Base-by-base conservation (phyloP, 768 basidiomycete genomes). In the Pleurotus cornucopiae region DNA sequence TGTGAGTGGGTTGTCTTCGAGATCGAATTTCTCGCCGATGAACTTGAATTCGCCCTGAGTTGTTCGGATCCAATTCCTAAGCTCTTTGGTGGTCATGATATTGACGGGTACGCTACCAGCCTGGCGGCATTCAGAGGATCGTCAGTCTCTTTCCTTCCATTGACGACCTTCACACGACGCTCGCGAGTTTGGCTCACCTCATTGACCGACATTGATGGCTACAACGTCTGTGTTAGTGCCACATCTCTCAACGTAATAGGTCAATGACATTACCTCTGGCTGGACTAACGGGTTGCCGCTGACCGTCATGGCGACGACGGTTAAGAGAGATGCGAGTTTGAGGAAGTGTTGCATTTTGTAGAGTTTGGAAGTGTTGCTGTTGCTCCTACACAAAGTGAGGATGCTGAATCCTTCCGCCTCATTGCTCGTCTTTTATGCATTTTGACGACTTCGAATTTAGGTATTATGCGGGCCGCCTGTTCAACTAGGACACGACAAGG, bases 1-100 rank as follows among this genome's bases (percentile, higher is more conserved):
- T 1, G 38, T 37, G 20, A 52, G 49, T 1, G 49, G 49, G 49
- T 52, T 52, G 12, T 52, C 49, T 9, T 20, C 39, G 6, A 52
- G 38, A 23, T 18, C 16, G 37, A 52, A 41, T 4, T 14, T 14
- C 38, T 52, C 37, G 16, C 49, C 49, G 38, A 52, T 52, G 37
- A 52, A 52, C 37, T 18, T 52, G 16, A 52, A 52, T 6, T 52
- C 49, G 11, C 49, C 49, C 37, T 52, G 20, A n/a, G 49, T 39
- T 5, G 20, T 38, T 4, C 37, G 49, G 20, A 52, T 52, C 49
- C 49, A 52, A 21, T 52, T 39, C n/a, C 39, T 14, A 1, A 52
- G 7, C 21, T 52, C 49, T 6, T 40, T 30, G 13, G 1, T 14
- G 21, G 1, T 52, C 16, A 52, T 52, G 49, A 52, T 21, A 30